Evolutionary conservation across 352 stramenopile genomes (phyloP).

Genomic region (Phytophthora quininea): DNA sequence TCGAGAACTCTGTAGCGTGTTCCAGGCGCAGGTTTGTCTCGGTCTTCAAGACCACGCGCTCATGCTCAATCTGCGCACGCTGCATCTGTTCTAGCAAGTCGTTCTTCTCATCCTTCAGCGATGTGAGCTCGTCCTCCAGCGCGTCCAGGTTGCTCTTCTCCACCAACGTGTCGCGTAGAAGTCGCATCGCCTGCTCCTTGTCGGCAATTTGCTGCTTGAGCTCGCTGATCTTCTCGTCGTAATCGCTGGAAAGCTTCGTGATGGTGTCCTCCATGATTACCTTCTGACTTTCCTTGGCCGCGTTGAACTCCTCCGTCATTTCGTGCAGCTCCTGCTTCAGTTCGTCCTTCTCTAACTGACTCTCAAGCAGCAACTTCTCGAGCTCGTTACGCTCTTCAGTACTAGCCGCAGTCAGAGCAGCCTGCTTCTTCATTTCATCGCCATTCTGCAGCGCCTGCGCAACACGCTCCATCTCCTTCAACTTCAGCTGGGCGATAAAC

Average conservation of each 20-base stretch:
- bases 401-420: slow-evolving; percentile 32
- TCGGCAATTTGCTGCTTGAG: slow-evolving; percentile 47
- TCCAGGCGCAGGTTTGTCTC: slow-evolving; percentile 37
- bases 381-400: slow-evolving; percentile 49
- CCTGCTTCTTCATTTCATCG: slow-evolving; percentile 41
- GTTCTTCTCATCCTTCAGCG: slow-evolving; percentile 58
- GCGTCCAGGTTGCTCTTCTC: slow-evolving; percentile 56
- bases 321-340: slow-evolving; percentile 59
- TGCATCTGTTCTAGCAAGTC: slow-evolving; percentile 52
- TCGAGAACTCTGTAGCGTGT: slow-evolving; percentile 47
- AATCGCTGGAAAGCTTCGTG: slow-evolving; percentile 52
- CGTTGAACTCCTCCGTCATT: slow-evolving; percentile 44
- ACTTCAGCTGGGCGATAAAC: slow-evolving; percentile 57
- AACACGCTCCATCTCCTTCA: slow-evolving; percentile 68
- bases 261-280: slow-evolving; percentile 46
- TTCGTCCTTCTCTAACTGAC: slow-evolving; percentile 57
- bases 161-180: slow-evolving; percentile 48
- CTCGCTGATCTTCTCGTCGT: slow-evolving; percentile 49
- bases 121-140: slow-evolving; percentile 46
- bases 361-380: slow-evolving; percentile 57
- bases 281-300: slow-evolving; percentile 45
- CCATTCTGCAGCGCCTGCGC: slow-evolving; percentile 33
- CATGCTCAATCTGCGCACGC: slow-evolving; percentile 44
- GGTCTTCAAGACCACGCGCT: slow-evolving; percentile 35
- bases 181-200: slow-evolving; percentile 54